phyloP scores from a whole-genome alignment of 2,329 filamentous ascomycete species.

The Ascochyta lentis region DNA sequence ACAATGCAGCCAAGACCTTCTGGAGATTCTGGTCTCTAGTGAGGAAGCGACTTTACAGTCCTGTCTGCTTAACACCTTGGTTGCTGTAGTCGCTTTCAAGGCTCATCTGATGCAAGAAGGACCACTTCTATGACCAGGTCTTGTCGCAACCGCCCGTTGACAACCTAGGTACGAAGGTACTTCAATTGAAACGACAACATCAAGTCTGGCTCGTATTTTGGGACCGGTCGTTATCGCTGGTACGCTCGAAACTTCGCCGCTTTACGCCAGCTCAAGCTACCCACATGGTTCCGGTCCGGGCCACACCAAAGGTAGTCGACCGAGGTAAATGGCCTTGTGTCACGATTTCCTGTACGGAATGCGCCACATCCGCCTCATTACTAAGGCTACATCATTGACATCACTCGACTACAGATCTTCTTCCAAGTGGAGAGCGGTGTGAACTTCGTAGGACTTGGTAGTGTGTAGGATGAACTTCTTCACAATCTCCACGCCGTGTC shows the following conservation, averaged over 20 bases:
- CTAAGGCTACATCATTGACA: background rate
- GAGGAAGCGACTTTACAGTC: no score
- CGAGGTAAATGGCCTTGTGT: background rate
- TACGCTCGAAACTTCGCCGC: background rate
- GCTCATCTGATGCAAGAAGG: no score
- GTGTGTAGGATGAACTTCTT: background rate
- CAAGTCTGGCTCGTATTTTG: background rate
- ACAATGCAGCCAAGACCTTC: no score
- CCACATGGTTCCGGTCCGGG: background rate
- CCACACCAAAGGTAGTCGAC: background rate
- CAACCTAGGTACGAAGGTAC: background rate
- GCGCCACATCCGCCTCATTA: background rate
- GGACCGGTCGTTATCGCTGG: background rate
- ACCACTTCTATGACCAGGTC: background rate
- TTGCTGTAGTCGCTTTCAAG: background rate
- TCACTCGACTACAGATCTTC: no score
- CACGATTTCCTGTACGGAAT: background rate
- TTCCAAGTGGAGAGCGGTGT: conserved; percentile 1
- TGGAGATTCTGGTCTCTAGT: no score
- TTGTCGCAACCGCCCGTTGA: background rate
- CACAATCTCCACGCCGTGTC: no score
- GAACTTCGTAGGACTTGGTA: background rate
- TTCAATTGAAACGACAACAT: background rate
- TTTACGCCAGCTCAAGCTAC: background rate
- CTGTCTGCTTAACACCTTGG: no score